Base-by-base conservation (phyloP, 2,329 filamentous ascomycete genomes). In the Sporothrix variecibatus region DNA sequence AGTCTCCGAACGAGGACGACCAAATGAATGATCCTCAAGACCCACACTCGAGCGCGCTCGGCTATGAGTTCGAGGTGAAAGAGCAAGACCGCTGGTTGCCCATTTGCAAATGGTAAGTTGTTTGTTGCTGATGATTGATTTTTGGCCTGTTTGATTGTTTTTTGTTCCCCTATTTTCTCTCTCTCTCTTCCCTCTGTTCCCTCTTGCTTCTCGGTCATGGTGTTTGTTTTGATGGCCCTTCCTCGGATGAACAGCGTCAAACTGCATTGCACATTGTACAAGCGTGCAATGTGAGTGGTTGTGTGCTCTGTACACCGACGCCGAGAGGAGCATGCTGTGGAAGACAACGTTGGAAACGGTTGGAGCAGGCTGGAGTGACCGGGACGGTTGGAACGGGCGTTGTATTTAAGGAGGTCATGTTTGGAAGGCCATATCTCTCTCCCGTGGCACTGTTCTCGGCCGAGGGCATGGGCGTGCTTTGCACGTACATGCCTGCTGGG, bases 71-170 rank as follows among this genome's bases (percentile, higher is more conserved):
- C 83, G 95, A 98, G 86, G 95, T 98, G 85, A 98, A 98, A 89
- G 96, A 99, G 86, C 96, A 99, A 86, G 96, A 99, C 86, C 89
- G 96, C 88, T 99, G 96, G 96, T 90, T 99, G 83, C 96, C 96
- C 83, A 99, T 99, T 99, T 90, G 96, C 96, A 86, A 99, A 99
- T 94, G 96, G 96, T 99, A 90, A 90, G 96, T 96, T 26, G 58
- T 38, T 2, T 85, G 80, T 78, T 78, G 12, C 78, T 8, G 11
- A 23, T 31, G 23, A 28, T 79, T 78, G 12, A 79, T 78, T 80
- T 77, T 77, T 49, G 4, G 51, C 9, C n/a, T 67, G 23, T 68
- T 46, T 28, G 34, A 40, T 34, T n/a, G 9, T 17, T 17, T 17
- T 17, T 51, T 15, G 11, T 23, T 56, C 17, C n/a, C 49, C 8